Base-by-base conservation (phyloP, 139 green algal species). In the Mychonastes homosphaera region DNA sequence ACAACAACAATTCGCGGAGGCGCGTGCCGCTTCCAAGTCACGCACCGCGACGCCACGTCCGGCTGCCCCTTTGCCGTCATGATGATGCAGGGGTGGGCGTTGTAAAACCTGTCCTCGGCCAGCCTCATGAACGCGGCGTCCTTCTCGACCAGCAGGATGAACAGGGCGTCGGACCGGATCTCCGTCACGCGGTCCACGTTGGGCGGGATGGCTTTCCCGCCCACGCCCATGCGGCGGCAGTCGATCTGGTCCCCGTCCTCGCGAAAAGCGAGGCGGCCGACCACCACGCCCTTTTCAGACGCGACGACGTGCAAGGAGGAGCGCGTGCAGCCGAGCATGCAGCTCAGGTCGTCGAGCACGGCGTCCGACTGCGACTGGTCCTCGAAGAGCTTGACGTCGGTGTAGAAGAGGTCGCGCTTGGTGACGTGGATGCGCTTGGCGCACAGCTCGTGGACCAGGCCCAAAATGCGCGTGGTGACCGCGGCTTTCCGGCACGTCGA, bases 101-200 rank as follows among this genome's bases (percentile, higher is more conserved):
- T 95, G 82, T 97, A 97, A 71, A 97, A 97, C 6, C 90, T 63
- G 64, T 91, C 84, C 57, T 94, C 84, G 2, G 85, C 82, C 27
- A 88, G 80, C 5, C 12, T 7, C 87, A 94, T 94, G 77, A 95
- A 97, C 12, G 90, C 90, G 1, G 90, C 90, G 58, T 97, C 90
- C 79, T 97, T 97, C 76, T 97, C 90, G 45, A 97, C 90, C 61
- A 97, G 71, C 73, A 97, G 73, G 53, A 97, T 94, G 73, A 97
- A 96, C 56, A 83, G 62, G 0, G 90, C 90, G 53, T 96, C 83
- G 27, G 58, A 81, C 24, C 54, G 12, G n/a, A 97, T 80, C 46
- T 85, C 69, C 3, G 71, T 64, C 34, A 91, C 85, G 82, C 89
- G 78, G 79, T 95, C 83, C 10, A 96, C 83, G 72, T 97, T 94